Conservation (phyloP, 2,329 filamentous ascomycete species). For the Huntiella bhutanensis region DNA sequence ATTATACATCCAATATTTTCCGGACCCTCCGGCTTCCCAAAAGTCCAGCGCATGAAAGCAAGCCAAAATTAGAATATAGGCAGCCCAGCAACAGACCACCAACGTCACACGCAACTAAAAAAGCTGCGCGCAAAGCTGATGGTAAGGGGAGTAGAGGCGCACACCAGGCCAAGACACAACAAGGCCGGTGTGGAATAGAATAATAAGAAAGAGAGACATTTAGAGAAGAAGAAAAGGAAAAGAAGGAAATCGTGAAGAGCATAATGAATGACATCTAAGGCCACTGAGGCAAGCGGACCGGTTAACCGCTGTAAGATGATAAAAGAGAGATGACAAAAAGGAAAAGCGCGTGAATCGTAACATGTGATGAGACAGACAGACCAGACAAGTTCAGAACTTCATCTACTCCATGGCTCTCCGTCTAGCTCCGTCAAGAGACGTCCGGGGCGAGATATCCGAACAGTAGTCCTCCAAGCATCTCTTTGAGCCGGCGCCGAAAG, state of each 20-base stretch:
- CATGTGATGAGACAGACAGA: neutral
- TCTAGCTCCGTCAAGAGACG: slow-evolving; percentile 6
- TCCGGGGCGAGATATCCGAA: slow-evolving; percentile 9
- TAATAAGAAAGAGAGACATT: neutral
- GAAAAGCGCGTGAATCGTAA: neutral
- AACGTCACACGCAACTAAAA: neutral
- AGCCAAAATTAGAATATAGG: neutral
- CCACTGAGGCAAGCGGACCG: neutral
- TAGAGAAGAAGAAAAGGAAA: neutral
- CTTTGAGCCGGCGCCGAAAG: slow-evolving; percentile 22
- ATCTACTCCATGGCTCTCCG: neutral
- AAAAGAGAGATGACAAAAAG: neutral
- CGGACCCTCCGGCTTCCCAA: neutral
- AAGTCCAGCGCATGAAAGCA: neutral
- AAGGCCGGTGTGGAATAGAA: neutral
- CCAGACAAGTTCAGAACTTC: neutral
- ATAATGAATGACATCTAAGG: neutral
- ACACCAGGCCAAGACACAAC: neutral
- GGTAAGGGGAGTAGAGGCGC: neutral
- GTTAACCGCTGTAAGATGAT: neutral
- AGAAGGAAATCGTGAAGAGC: neutral
- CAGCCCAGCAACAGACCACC: neutral
- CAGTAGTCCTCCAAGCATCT: slow-evolving; percentile 6
- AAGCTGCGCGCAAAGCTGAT: neutral
- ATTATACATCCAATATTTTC: too few species aligned